Base-by-base conservation (phyloP, 257 asterid genomes). In the Hygrophila difformis region DNA sequence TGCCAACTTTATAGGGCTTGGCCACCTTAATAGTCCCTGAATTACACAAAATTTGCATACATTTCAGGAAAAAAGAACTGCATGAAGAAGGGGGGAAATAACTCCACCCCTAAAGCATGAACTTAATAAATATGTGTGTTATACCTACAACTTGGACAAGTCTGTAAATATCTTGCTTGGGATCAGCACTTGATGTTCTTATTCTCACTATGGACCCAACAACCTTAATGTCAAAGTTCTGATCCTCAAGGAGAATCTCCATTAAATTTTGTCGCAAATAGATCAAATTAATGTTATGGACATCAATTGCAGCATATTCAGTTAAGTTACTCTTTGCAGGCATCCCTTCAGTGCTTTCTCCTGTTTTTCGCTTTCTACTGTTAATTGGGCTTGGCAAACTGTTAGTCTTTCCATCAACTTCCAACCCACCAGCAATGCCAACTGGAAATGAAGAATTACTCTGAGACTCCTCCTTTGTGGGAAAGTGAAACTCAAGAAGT, bases 61-160 rank as follows among this genome's bases (percentile, higher is more conserved):
- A 26, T 26, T n/a, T 26, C 31, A 26, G 13, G 44, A 4, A 7
- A 41, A n/a, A 38, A 37, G 22, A 45, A 11, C 37, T 48, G 33
- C 24, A 40, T 5, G 14, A 17, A 13, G 8, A 20, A 24, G 24
- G 29, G 29, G 44, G 23, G 41, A 49, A 24, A 48, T 31, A 10
- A 16, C 17, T 3, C 46, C 44, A 26, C 22, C 62, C 39, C 59
- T 31, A 39, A 48, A 55, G 37, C 53, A 46, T 26, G 47, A 29
- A 15, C 37, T 37, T 24, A 35, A n/a, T n/a, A n/a, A 24, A 33
- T 46, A 51, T 28, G 56, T n/a, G 59, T 53, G 49, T 3, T 26
- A 26, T 80, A 86, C 96, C 99, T 66, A 76, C 82, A 61, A 91
- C 96, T 76, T 80, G 89, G 53, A 86, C 99, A 56, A 91, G 92